Percentiles rank a stretch among this genome's conserved stretches.
Evolutionary conservation across 306 rosid species (phyloP).

Genomic region (Acacia melanoxylon): DNA sequence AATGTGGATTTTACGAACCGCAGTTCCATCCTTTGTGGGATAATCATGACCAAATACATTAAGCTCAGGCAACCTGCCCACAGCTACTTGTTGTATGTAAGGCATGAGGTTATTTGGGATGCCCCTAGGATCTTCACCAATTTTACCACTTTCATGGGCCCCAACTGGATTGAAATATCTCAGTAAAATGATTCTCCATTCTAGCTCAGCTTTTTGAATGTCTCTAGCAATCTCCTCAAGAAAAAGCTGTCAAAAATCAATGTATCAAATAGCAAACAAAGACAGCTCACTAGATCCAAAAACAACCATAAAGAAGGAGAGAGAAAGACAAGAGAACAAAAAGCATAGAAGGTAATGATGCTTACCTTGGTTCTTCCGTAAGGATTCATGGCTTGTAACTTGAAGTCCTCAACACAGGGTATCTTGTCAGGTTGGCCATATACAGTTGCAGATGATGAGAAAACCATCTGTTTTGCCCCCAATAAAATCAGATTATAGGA

Average conservation of each 20-base stretch:
- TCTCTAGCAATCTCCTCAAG: constrained; percentile 71
- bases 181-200: constrained; percentile 67
- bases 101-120: constrained; percentile 89
- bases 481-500: background rate
- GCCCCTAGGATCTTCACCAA: constrained; percentile 59
- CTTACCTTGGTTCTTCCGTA: constrained; percentile 74
- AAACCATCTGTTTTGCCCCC: constrained; percentile 50
- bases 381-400: constrained; percentile 63
- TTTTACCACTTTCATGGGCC: constrained; percentile 12
- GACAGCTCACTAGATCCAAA: background rate
- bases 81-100: constrained; percentile 79
- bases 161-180: constrained; percentile 72
- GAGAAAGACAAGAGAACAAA: background rate
- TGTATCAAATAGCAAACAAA: background rate
- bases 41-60: constrained; percentile 75
- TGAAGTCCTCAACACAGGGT: constrained; percentile 70
- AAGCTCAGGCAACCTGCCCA: constrained; percentile 69
- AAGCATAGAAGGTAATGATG: background rate
- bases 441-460: constrained; percentile 77
- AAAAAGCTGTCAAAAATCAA: constrained; percentile 46
- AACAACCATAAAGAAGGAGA: background rate
- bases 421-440: constrained; percentile 72
- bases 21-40: constrained; percentile 76
- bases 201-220: constrained; percentile 62
- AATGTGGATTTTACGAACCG: constrained; percentile 45